Percentiles rank a stretch among this genome's conserved stretches.
Evolutionary conservation across 116 monocot genomes (phyloP).

Genomic region (Cymodocea nodosa): DNA sequence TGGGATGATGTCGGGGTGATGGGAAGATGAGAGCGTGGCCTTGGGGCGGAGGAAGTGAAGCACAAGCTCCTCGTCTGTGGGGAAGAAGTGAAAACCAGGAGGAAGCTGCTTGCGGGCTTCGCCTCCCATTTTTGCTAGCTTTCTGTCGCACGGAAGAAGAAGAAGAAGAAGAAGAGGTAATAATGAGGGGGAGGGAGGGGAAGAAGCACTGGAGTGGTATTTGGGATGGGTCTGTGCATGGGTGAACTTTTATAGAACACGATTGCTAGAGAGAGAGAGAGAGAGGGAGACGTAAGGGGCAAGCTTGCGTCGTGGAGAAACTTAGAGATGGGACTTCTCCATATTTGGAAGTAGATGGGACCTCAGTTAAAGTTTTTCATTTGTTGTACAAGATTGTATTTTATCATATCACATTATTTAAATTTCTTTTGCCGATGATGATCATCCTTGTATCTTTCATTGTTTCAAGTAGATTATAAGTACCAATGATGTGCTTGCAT

Average conservation of each 20-base stretch:
- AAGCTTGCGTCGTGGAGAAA: slow-evolving; percentile 4
- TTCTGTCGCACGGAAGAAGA: neutral
- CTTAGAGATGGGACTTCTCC: neutral
- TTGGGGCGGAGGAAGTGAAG: slow-evolving; percentile 34
- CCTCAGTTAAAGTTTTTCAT: neutral
- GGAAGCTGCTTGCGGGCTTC: slow-evolving; percentile 16
- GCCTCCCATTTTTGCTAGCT: slow-evolving; percentile 3
- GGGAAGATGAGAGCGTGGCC: slow-evolving; percentile 26
- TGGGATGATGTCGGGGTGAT: slow-evolving; percentile 63
- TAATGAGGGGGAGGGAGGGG: neutral
- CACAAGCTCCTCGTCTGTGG: slow-evolving; percentile 50
- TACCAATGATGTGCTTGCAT: too few species aligned
- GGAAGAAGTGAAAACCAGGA: slow-evolving; percentile 31
- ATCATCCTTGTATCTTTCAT: too few species aligned
- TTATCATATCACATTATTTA: too few species aligned
- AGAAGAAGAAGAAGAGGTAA: neutral
- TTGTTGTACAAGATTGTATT: too few species aligned
- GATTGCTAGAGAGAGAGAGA: neutral
- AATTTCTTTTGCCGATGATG: too few species aligned
- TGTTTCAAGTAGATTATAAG: too few species aligned
- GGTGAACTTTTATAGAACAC: neutral
- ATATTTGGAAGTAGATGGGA: slow-evolving; percentile 1
- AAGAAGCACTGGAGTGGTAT: neutral
- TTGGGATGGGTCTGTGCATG: neutral
- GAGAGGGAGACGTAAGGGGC: neutral